These are phyloP conservation scores for Fusarium sulawesiense DNA, from an alignment of 2,329 filamentous ascomycete genomes.

Conservation along the genomic window DNA sequence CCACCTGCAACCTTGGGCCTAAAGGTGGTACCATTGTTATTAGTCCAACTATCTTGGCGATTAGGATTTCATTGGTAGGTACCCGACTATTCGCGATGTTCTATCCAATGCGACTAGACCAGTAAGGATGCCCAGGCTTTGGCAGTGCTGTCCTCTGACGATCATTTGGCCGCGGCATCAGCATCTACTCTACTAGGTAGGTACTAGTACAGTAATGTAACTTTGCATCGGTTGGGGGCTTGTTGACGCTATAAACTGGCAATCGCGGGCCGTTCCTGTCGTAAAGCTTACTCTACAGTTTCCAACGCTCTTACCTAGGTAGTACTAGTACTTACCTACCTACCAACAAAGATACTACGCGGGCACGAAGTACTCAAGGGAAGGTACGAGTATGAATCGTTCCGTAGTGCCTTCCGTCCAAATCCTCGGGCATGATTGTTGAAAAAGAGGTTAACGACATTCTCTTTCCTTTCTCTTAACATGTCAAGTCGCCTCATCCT, in stretches of 20 bases:
- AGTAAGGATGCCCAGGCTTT: neutral
- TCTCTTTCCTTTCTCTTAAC: neutral
- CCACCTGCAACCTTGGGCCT: neutral
- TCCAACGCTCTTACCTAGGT: neutral
- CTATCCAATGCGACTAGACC: neutral
- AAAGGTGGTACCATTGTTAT: neutral
- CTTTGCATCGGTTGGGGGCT: slow-evolving; percentile 5
- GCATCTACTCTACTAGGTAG: neutral
- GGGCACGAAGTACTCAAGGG: neutral
- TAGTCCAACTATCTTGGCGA: neutral
- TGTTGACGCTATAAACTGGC: slow-evolving; percentile 7
- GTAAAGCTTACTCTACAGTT: neutral
- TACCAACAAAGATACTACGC: neutral
- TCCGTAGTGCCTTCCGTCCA: neutral
- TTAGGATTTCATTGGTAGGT: neutral
- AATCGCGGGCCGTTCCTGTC: slow-evolving; percentile 17
- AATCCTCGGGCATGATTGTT: neutral
- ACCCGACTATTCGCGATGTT: neutral
- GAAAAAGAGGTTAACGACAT: neutral
- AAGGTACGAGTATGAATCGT: neutral
- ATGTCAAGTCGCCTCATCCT: neutral
- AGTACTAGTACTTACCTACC: too few species aligned
- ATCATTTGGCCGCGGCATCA: slow-evolving; percentile 16
- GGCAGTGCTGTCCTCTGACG: neutral
- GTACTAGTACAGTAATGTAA: neutral